A percentile compares a stretch with the other conserved stretches of the same genome.
phyloP scores from a whole-genome alignment of 78 protist species.

The Dictyostelium citrinum region DNA sequence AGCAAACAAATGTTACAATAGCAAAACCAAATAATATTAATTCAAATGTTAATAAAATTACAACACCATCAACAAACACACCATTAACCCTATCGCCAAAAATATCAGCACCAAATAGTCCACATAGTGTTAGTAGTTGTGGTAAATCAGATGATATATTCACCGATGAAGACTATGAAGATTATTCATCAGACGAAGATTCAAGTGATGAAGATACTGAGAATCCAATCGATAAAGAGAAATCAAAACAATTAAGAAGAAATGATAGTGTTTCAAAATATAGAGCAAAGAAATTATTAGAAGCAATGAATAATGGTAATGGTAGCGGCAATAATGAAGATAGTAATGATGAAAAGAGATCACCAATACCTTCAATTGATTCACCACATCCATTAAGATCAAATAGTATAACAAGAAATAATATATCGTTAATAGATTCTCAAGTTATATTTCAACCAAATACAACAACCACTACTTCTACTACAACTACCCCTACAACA shows the following conservation, averaged over 20 bases:
- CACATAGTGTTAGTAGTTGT: not conserved
- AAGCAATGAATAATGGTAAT: not conserved
- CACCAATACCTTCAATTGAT: not conserved
- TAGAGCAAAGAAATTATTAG: not conserved
- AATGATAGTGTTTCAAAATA: conserved; percentile 6
- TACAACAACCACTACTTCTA: not conserved
- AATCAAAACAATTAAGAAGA: not conserved
- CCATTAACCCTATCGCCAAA: not conserved
- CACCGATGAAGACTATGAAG: not conserved
- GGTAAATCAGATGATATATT: not conserved
- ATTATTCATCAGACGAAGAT: not conserved
- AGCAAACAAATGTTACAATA: not conserved
- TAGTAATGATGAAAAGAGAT: not conserved
- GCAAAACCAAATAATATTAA: not conserved
- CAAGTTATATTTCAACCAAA: not conserved
- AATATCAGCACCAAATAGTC: not conserved
- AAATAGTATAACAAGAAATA: not conserved
- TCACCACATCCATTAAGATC: not conserved
- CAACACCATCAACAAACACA: not conserved
- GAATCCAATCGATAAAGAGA: not conserved
- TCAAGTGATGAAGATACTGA: not conserved
- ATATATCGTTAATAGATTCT: not conserved
- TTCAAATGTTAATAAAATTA: not conserved
- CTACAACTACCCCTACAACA: not conserved
- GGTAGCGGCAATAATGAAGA: no score